Base-by-base conservation (phyloP, 2,329 filamentous ascomycete genomes). In the Cordyceps tenuipes region DNA sequence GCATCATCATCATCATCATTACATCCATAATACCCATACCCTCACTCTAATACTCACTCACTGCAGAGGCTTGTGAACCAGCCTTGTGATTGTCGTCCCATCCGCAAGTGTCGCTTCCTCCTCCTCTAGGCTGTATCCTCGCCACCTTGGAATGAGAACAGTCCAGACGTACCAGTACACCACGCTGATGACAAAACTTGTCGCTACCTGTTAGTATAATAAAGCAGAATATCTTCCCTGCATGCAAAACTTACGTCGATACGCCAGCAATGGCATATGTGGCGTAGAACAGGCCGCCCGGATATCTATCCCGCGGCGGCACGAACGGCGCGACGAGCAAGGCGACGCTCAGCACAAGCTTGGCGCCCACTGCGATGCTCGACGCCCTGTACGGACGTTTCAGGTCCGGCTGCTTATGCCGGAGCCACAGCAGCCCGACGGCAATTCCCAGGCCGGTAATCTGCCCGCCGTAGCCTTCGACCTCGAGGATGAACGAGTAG, bases 401-500 rank as follows among this genome's bases (percentile, higher is more conserved):
- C 0, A 87, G 73, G 56, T 86, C 79, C 1, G 85, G 85, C 12
- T 82, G 76, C 62, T 77, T 80, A 59, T 75, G 76, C 0, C 88
- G 80, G 6, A 91, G 74, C 70, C 82, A 79, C 0, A 89, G 65
- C 0, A 89, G 73, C 0, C 86, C 86, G 8, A 78, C 64, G 0
- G 81, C 81, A 0, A 83, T 73, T 0, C 83, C 81, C 1, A 89
- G 68, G 0, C 78, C 78, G 59, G 86, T 79, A 15, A 89, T 74
- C 61, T 88, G 83, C 0, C 77, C 83, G 0, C 86, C 82, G 64
- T 89, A 90, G 0, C 83, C 85, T 66, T 90, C 86, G 0, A 90
- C 83, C 51, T 90, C 86, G 0, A 89, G 73, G 31, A 90, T 89
- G 66, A 91, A 89, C 10, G 83, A 85, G 70, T 90, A 91, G 0